Conservation (phyloP, 345 rosid genomes). For the Physaria fendleri region DNA sequence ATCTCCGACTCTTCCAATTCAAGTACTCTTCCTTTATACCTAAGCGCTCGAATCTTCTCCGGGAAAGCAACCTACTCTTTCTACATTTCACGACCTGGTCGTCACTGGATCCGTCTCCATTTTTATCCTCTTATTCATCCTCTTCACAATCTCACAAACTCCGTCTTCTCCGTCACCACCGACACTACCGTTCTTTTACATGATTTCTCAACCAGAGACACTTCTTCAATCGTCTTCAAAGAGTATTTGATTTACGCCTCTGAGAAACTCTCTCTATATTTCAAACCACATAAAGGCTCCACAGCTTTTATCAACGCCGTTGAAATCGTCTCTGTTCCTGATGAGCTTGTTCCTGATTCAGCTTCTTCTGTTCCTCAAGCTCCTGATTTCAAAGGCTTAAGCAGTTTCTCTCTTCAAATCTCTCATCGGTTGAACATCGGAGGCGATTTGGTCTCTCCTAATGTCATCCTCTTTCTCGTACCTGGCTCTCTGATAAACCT, state of each 20-base stretch:
- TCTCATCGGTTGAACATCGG: conserved; percentile 65
- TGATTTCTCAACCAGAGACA: conserved; percentile 42
- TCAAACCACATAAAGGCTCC: conserved; percentile 47
- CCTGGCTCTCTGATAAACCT: too few relatives aligned
- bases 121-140: conserved; percentile 65
- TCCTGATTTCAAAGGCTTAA: conserved; percentile 43
- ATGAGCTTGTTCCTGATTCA: conserved; percentile 45
- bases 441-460: conserved; percentile 47
- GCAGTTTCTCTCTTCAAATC: conserved; percentile 43
- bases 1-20: neutral
- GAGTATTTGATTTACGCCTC: conserved; percentile 55
- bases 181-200: conserved; percentile 57
- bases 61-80: conserved; percentile 42
- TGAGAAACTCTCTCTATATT: conserved; percentile 43
- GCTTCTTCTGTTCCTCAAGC: conserved; percentile 45
- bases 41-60: conserved; percentile 44
- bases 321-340: conserved; percentile 64
- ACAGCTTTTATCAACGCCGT: conserved; percentile 64
- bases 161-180: conserved; percentile 54
- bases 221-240: conserved; percentile 39
- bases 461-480: too few relatives aligned
- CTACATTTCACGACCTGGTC: conserved; percentile 42
- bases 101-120: conserved; percentile 81
- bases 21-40: conserved; percentile 34
- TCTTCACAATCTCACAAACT: conserved; percentile 35